phyloP scores from a whole-genome alignment of 345 rosid genomes.

The Mallotus nudiflorus region DNA sequence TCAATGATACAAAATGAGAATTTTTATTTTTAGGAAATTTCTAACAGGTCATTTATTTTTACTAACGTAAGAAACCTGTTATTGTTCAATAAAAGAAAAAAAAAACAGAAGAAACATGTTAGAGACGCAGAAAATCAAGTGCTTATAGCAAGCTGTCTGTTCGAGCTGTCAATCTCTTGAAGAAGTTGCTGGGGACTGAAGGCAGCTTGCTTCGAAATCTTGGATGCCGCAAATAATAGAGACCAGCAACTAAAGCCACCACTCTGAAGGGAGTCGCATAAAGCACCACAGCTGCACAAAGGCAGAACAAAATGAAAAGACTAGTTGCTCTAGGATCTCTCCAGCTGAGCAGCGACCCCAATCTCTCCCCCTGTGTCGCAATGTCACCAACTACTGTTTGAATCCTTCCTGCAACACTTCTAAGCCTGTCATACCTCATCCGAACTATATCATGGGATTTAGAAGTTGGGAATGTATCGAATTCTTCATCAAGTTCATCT shows the following conservation, averaged over 20 bases:
- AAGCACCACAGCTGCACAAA: conserved; percentile 7
- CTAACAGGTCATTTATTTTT: neutral
- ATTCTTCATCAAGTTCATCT: conserved; percentile 4
- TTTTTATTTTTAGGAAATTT: neutral
- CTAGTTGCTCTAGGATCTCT: conserved; percentile 11
- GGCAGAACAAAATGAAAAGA: conserved; percentile 14
- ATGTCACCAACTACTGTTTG: conserved; percentile 8
- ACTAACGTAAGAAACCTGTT: neutral
- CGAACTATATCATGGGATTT: conserved; percentile 7
- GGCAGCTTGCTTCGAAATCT: conserved; percentile 14
- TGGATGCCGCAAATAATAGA: conserved; percentile 6
- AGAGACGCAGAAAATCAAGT: neutral
- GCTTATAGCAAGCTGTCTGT: conserved; percentile 11
- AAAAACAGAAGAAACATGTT: no score
- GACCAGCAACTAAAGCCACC: conserved; percentile 7
- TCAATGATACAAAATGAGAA: no score
- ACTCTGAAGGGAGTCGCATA: neutral
- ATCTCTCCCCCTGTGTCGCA: conserved; percentile 3
- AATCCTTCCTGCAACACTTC: conserved; percentile 15
- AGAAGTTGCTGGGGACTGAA: conserved; percentile 10
- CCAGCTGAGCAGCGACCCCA: conserved; percentile 11
- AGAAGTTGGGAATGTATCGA: conserved; percentile 9
- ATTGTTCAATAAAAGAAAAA: no score
- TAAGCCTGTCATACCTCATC: conserved; percentile 7
- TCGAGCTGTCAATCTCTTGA: conserved; percentile 4